Base-by-base conservation (phyloP, 176 grass and related monocot genomes). In the Triticum dicoccoides region DNA sequence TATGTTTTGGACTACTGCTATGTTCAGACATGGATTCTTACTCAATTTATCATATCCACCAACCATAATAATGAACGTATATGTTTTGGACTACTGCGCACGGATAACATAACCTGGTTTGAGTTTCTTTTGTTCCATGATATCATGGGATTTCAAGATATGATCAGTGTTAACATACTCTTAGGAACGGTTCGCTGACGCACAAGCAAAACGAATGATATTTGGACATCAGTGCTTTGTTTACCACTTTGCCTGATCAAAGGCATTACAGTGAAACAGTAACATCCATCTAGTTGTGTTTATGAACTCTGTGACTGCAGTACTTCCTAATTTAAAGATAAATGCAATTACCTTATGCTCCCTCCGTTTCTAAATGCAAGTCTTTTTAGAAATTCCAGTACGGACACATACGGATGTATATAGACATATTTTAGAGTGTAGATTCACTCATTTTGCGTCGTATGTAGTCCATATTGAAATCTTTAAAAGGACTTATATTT, bases 1-100 rank as follows among this genome's bases (percentile, higher is more conserved):
- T 65, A 42, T 83, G 3, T 33, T 87, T 90, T 83, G n/a, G 80
- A 52, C 62, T 24, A 44, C 9, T 38, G 34, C 47, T 39, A 30
- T 47, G 17, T 44, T 89, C 62, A 59, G 56, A 21, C 18, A 3
- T 59, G 56, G 56, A 21, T 9, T 59, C 0, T 0, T 59, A 59
- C 56, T 59, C 56, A 79, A 9, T 25, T 10, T 33, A 9, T 61
- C 69, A 14, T 85, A 21, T 47, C 65, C 58, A 68, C 33, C 42
- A 61, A 25, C 33, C 2, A 56, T 81, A 9, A 75, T 76, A 67
- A 38, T 18, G 35, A 2, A 34, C 1, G 27, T 44, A n/a, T 68
- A 59, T 82, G 2, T 25, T 85, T 89, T 82, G n/a, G 80, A 63
- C 38, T 41, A 59, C 13, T 38, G 41, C 18, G 1, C 8, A 72